Conservation (phyloP, 345 rosid genomes). For the Bretschneidera sinensis region DNA sequence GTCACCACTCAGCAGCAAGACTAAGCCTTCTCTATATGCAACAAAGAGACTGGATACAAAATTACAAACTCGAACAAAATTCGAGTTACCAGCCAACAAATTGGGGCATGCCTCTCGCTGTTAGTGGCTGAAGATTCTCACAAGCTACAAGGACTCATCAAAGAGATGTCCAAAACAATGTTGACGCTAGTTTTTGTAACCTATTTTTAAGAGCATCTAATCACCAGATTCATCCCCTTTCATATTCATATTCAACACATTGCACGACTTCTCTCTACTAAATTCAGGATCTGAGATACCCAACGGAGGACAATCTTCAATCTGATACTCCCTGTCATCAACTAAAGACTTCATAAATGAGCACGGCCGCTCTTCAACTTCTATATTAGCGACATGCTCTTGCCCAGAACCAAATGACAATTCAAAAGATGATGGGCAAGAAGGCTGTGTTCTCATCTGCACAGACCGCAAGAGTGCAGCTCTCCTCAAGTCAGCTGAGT, state of each 20-base stretch:
- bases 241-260: conserved; percentile 37
- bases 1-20: too few species aligned
- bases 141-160: background rate
- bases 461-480: conserved; percentile 91
- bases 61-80: too few species aligned
- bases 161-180: background rate
- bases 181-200: background rate
- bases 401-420: conserved; percentile 43
- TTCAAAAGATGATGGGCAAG: conserved; percentile 36
- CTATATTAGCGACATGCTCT: conserved; percentile 42
- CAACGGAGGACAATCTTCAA: conserved; percentile 47
- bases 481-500: conserved; percentile 88
- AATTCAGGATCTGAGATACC: conserved; percentile 36
- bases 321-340: conserved; percentile 57
- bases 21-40: too few species aligned
- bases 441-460: conserved; percentile 88
- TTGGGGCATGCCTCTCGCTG: background rate
- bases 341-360: conserved; percentile 51
- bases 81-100: too few species aligned
- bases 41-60: too few species aligned
- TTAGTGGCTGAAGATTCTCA: background rate
- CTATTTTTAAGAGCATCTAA: background rate
- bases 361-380: conserved; percentile 59
- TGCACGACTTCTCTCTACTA: conserved; percentile 44
- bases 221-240: conserved; percentile 30